phyloP scores from a whole-genome alignment of 306 rosid genomes.

The Datisca glomerata region DNA sequence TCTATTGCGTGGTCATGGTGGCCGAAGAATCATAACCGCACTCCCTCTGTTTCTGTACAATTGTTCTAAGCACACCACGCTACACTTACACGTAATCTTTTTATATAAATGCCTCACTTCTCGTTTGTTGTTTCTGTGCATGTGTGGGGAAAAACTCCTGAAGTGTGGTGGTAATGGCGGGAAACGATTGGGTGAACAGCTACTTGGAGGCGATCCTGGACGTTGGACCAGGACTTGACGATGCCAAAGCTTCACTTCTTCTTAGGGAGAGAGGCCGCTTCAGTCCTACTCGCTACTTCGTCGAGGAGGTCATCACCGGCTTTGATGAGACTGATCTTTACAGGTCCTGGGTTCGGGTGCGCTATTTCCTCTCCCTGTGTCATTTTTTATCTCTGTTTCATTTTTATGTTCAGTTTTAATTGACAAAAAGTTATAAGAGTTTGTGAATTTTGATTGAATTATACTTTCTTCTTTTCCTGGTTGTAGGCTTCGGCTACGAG shows the following conservation, averaged over 20 bases:
- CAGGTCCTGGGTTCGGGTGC: slow-evolving; percentile 47
- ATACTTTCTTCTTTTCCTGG: neutral
- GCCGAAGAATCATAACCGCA: neutral
- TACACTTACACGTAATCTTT: neutral
- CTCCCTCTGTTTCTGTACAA: slow-evolving; percentile 3
- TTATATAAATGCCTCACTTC: neutral
- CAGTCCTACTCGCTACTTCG: slow-evolving; percentile 56
- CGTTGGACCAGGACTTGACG: slow-evolving; percentile 42
- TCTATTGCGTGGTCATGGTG: neutral
- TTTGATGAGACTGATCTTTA: slow-evolving; percentile 56
- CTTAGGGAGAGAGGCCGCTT: slow-evolving; percentile 45
- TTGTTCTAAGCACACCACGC: neutral
- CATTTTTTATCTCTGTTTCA: neutral
- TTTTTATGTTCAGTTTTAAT: no score
- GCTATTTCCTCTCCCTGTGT: neutral
- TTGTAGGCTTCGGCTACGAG: slow-evolving; percentile 51
- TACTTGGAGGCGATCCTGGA: slow-evolving; percentile 53
- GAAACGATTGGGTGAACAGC: slow-evolving; percentile 51
- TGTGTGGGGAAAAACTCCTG: neutral
- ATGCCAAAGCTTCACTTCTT: slow-evolving; percentile 35
- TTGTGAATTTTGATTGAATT: neutral
- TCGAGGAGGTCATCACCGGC: slow-evolving; percentile 52
- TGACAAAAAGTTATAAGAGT: neutral
- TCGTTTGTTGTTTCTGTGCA: neutral
- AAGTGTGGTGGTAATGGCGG: slow-evolving; percentile 30